These are phyloP conservation scores for Trichomonas vaginalis DNA, from an alignment of 208 protist genomes.

Conservation along the genomic window DNA sequence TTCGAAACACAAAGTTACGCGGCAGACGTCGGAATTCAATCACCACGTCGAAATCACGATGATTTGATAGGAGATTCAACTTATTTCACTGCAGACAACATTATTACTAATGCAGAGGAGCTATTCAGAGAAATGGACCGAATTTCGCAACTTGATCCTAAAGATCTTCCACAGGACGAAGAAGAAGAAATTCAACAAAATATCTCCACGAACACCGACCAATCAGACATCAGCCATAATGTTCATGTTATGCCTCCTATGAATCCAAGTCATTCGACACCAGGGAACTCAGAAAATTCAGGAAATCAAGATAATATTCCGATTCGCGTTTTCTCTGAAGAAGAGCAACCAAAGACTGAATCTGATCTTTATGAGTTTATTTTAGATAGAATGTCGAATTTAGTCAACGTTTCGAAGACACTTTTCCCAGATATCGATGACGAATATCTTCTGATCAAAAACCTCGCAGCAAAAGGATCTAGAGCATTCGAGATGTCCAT, in stretches of 20 bases:
- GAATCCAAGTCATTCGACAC: neutral
- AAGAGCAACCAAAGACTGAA: neutral
- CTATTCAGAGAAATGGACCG: neutral
- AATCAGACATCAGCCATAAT: too few species aligned
- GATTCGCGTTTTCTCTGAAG: neutral
- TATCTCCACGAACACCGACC: too few species aligned
- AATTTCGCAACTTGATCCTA: neutral
- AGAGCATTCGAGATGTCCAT: neutral
- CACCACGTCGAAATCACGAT: neutral
- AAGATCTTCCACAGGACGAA: neutral
- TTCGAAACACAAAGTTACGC: too few species aligned
- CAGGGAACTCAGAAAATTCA: neutral
- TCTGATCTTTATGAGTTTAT: neutral
- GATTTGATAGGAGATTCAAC: neutral
- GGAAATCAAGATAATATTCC: neutral
- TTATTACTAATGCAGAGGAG: neutral
- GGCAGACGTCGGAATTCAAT: neutral
- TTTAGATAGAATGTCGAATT: neutral
- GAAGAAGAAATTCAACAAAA: too few species aligned
- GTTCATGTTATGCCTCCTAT: neutral
- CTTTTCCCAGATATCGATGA: neutral
- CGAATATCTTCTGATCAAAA: neutral
- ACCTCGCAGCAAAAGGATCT: neutral
- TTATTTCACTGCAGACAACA: neutral
- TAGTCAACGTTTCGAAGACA: neutral